Evolutionary conservation across 2,329 filamentous ascomycete species (phyloP).

Genomic region (Xylariomycetidae sp.): DNA sequence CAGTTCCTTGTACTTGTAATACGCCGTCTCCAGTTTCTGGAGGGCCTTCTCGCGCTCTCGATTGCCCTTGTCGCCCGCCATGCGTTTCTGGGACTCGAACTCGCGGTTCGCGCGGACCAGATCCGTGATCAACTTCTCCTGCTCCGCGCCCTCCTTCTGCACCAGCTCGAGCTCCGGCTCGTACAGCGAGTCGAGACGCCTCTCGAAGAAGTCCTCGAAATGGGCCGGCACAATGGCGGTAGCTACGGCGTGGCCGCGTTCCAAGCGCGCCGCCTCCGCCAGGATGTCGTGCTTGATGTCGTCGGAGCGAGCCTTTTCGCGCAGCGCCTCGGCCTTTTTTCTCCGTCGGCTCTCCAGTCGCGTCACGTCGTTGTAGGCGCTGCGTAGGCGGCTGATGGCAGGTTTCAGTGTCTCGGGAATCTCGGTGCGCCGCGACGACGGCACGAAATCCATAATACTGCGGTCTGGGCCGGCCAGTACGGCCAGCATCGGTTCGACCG

Average conservation of each 20-base stretch:
- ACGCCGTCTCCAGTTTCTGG: constrained; percentile 84
- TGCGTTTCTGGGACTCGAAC: constrained; percentile 66
- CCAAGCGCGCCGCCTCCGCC: constrained; percentile 74
- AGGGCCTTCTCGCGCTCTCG: constrained; percentile 77
- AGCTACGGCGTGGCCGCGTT: constrained; percentile 72
- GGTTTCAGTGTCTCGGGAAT: constrained; percentile 77
- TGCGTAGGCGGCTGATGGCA: constrained; percentile 70
- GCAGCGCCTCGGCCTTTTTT: constrained; percentile 71
- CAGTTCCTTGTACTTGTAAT: constrained; percentile 94
- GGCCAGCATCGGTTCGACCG: constrained; percentile 67
- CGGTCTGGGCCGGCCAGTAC: constrained; percentile 75
- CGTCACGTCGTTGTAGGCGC: constrained; percentile 76
- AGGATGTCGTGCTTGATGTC: constrained; percentile 85
- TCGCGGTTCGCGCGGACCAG: constrained; percentile 70
- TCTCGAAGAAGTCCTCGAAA: constrained; percentile 87
- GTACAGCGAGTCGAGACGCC: constrained; percentile 68
- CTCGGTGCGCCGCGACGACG: constrained; percentile 71
- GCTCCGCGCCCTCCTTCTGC: constrained; percentile 66
- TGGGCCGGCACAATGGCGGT: constrained; percentile 81
- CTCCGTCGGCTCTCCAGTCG: constrained; percentile 75
- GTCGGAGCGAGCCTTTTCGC: constrained; percentile 75
- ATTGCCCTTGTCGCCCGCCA: constrained; percentile 55
- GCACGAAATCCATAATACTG: constrained; percentile 81
- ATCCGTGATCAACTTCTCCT: constrained; percentile 63
- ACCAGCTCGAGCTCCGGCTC: constrained; percentile 70